These are phyloP conservation scores for Myxozyma kluyveri DNA, from an alignment of 805 yeast genomes.

Conservation along the genomic window DNA sequence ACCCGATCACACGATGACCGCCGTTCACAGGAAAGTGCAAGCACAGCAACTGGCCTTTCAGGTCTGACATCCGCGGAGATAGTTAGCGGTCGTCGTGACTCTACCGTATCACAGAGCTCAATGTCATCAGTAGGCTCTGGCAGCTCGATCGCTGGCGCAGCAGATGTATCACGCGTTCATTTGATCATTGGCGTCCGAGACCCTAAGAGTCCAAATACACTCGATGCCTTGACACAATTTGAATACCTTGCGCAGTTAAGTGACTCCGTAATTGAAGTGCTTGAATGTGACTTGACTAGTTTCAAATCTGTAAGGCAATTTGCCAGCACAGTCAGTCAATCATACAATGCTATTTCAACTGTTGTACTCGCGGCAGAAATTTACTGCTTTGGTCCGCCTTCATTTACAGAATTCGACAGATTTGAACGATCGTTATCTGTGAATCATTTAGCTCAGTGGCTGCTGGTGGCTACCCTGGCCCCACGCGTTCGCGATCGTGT, in stretches of 20 bases:
- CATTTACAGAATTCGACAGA: conserved; percentile 20
- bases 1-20: too few relatives aligned
- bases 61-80: background rate
- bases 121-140: background rate
- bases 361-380: conserved; percentile 27
- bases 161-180: conserved; percentile 14
- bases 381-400: conserved; percentile 23
- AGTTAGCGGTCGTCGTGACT: background rate
- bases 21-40: too few relatives aligned
- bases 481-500: conserved; percentile 18
- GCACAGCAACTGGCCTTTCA: too few relatives aligned
- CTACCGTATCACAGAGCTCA: background rate
- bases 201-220: conserved; percentile 14
- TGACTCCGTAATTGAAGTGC: conserved; percentile 19
- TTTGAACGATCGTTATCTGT: conserved; percentile 24
- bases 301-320: conserved; percentile 18
- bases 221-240: conserved; percentile 11
- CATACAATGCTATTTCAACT: conserved; percentile 24
- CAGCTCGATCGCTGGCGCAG: too few relatives aligned
- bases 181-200: conserved; percentile 22
- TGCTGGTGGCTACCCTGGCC: conserved; percentile 15
- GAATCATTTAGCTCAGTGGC: conserved; percentile 29
- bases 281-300: conserved; percentile 18
- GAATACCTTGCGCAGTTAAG: conserved; percentile 17
- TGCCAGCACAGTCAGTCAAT: conserved; percentile 29